These are phyloP conservation scores for Hysterium pulicare DNA, from an alignment of 2,329 filamentous ascomycete genomes.

Conservation along the genomic window DNA sequence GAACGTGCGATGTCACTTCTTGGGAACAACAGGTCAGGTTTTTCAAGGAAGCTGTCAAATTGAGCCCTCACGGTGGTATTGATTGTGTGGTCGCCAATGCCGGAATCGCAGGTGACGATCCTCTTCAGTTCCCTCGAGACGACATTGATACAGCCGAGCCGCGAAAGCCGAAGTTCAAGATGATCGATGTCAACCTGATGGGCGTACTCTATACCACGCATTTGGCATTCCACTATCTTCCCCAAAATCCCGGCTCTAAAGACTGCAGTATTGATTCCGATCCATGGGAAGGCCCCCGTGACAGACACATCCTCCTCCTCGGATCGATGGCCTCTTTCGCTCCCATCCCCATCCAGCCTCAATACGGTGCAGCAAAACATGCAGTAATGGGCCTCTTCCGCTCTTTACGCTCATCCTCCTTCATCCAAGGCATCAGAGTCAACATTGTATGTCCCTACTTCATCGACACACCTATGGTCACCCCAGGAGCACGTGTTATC, in stretches of 20 bases:
- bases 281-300: constrained; percentile 34
- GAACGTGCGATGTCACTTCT: constrained; percentile 62
- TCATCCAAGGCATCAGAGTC: constrained; percentile 54
- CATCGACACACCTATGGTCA: constrained; percentile 59
- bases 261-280: constrained; percentile 28
- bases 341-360: constrained; percentile 41
- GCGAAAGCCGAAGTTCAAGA: constrained; percentile 50
- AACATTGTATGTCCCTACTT: constrained; percentile 69
- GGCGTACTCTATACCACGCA: constrained; percentile 65
- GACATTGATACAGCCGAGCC: constrained; percentile 46
- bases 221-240: constrained; percentile 60
- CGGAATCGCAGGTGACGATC: constrained; percentile 50
- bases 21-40: constrained; percentile 63
- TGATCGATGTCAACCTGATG: constrained; percentile 60
- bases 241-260: constrained; percentile 46
- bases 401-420: constrained; percentile 51
- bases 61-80: constrained; percentile 55
- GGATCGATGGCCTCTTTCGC: constrained; percentile 58
- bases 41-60: constrained; percentile 56
- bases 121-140: constrained; percentile 50
- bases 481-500: constrained; percentile 45
- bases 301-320: constrained; percentile 61
- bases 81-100: constrained; percentile 66
- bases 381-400: constrained; percentile 64
- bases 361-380: constrained; percentile 64